Evolutionary conservation across 768 basidiomycete genomes (phyloP).

Genomic region (Lentinula sp.): DNA sequence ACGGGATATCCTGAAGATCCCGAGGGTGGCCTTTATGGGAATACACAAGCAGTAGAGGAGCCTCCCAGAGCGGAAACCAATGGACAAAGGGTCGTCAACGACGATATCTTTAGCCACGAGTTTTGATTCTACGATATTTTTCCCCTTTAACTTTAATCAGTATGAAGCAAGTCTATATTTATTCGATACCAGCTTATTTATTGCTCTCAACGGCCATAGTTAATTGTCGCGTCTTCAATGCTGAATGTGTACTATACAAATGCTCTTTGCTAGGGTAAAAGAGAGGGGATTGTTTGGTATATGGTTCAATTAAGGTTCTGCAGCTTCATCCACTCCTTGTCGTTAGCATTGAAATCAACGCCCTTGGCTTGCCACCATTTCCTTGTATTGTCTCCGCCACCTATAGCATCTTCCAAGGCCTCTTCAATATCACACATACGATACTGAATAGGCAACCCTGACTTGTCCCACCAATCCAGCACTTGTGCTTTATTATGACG

Average conservation of each 20-base stretch:
- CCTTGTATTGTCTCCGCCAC: conserved; percentile 69
- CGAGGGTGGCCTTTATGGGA: conserved; percentile 61
- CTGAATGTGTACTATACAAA: conserved; percentile 93
- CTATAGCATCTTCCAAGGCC: conserved; percentile 82
- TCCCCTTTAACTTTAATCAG: neutral
- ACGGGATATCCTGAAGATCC: conserved; percentile 67
- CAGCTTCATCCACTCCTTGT: conserved; percentile 85
- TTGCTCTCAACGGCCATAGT: conserved; percentile 79
- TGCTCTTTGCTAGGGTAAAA: conserved; percentile 49
- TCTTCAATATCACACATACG: conserved; percentile 91
- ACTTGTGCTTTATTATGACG: conserved; percentile 77
- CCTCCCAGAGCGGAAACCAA: neutral
- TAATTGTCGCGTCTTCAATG: conserved; percentile 84
- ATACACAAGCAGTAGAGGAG: conserved; percentile 13
- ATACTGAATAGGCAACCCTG: conserved; percentile 74
- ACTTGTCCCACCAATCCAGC: conserved; percentile 85
- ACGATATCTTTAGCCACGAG: conserved; percentile 60
- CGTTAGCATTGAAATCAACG: conserved; percentile 76
- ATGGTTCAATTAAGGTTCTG: conserved; percentile 58
- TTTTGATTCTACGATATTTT: conserved; percentile 32
- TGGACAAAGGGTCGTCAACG: conserved; percentile 25
- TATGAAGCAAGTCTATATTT: neutral
- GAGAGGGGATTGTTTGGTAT: neutral
- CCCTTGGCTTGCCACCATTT: conserved; percentile 81
- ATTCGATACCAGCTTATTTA: conserved; percentile 10